Evolutionary conservation across 2,329 filamentous ascomycete genomes (phyloP), one percentile per base, ranked within the genome.

Genomic region (Calonectria pauciramosa): DNA sequence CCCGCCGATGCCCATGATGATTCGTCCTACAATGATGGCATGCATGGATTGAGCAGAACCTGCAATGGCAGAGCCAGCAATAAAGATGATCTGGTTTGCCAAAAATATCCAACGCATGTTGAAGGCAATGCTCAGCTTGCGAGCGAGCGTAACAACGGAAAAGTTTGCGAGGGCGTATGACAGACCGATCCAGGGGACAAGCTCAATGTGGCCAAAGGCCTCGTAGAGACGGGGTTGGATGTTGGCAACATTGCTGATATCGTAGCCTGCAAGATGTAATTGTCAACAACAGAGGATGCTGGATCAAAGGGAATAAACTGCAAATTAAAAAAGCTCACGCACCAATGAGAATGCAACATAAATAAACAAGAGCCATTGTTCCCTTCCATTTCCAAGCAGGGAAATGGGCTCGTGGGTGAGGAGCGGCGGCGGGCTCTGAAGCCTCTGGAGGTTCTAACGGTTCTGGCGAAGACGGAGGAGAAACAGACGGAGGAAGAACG

Each of bases 181-280:
- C 16, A 86, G 78, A 32, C 80, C 82, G n/a, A 87, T 80, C 86
- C 85, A 87, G 5, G 84, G 82, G 8, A 87, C 79, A 2, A 86
- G 79, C 44, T 85, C 82, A 47, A 87, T 83, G 14, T 83, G 78
- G 7, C 83, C 83, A 56, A 86, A 85, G 28, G 88, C 89, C 68
- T 89, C 84, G 81, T 93, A 92, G 64, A 93, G 88, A 4, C 89
- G 90, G 11, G 84, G 85, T 80, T 92, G 92, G 63, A 90, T 89
- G 76, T 91, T 89, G 10, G 90, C 88, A 23, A 88, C 86, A 70
- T 88, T 87, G 74, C 85, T 85, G 10, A 86, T 81, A 73, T 87
- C 85, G 77, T 86, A 87, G 23, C 86, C 86, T 86, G 26, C 10
- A 51, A 65, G 28, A 32, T 41, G 10, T 18, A 26, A 11, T 16